A percentile compares a stretch with the other conserved stretches of the same genome.
Evolutionary conservation across 768 basidiomycete species (phyloP).

Genomic region (Calocera viscosa): DNA sequence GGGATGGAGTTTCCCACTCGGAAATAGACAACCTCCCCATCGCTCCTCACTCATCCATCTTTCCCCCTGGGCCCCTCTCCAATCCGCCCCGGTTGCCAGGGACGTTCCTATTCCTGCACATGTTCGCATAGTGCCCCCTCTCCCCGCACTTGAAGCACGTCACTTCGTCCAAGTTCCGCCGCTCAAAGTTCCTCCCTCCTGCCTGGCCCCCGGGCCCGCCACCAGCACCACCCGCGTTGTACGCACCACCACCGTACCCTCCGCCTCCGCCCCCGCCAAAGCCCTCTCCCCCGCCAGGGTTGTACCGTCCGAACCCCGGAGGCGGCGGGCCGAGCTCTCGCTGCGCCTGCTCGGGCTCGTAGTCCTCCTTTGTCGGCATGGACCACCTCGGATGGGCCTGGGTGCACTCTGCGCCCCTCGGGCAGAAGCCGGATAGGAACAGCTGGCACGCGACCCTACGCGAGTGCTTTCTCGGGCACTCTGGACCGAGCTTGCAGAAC

Average conservation of each 20-base stretch:
- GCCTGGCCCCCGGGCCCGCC: slow-evolving; percentile 27
- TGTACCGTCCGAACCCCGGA: slow-evolving; percentile 77
- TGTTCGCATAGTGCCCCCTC: slow-evolving; percentile 90
- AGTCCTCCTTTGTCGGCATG: slow-evolving; percentile 56
- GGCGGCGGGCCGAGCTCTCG: slow-evolving; percentile 83
- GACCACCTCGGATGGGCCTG: slow-evolving; percentile 76
- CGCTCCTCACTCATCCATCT: slow-evolving; percentile 15
- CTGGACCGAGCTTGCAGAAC: slow-evolving; percentile 84
- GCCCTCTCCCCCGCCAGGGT: slow-evolving; percentile 16
- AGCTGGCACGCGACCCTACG: slow-evolving; percentile 80
- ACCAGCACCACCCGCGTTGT: slow-evolving; percentile 27
- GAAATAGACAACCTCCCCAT: background rate
- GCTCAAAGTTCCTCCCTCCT: slow-evolving; percentile 21
- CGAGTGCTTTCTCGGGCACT: slow-evolving; percentile 84
- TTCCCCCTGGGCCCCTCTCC: slow-evolving; percentile 28
- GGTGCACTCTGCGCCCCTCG: slow-evolving; percentile 74
- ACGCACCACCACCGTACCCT: slow-evolving; percentile 25
- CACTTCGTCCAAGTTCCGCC: slow-evolving; percentile 72
- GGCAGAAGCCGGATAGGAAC: slow-evolving; percentile 89
- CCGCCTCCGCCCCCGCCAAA: slow-evolving; percentile 50
- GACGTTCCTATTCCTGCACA: slow-evolving; percentile 80
- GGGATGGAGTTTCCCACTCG: too few species aligned
- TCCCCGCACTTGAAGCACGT: slow-evolving; percentile 89
- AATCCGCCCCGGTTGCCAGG: slow-evolving; percentile 82
- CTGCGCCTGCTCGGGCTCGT: slow-evolving; percentile 62